Base-by-base conservation (phyloP, 1,284 basidiomycete species). In the Ganoderma sp. region DNA sequence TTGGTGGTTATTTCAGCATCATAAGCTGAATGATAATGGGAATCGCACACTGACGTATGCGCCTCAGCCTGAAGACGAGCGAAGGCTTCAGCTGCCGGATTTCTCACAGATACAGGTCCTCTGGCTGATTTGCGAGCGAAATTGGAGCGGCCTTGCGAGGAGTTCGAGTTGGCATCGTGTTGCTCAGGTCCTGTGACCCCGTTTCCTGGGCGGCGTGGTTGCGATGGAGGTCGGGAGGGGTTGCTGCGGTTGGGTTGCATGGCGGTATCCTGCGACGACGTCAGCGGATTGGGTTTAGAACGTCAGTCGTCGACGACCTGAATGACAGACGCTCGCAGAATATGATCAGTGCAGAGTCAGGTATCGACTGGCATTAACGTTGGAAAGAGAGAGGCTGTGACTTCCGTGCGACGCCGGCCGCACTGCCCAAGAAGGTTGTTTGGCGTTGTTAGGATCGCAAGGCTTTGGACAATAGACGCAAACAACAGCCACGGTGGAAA, bases 391-490 rank as follows among this genome's bases (percentile, higher is more conserved):
- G 48, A 52, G 48, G 48, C 22, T 56, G 28, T 34, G 17, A 50
- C 22, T 22, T 28, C 25, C 19, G 34, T 59, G 37, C 9, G 57
- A 34, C 19, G 32, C 32, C 32, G 34, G 34, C 12, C 17, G 39
- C 57, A 22, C 57, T 57, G 57, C n/a, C 34, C 37, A 39, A 41
- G 57, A 25, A 22, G 19, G 39, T 43, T 72, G 63, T 69, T 72
- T 74, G 72, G 64, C 57, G 2, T 9, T 77, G 65, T 77, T 75
- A 70, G 66, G 69, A 73, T 73, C 74, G 19, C 65, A 75, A 66
- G 74, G 62, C 66, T 48, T 74, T 75, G 73, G 67, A 66, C 68
- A 77, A 76, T 69, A 77, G 43, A 43, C 41, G 50, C 74, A 73
- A 75, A 74, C 57, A 77, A 41, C 28, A 56, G 25, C 15, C 32